Percentiles rank a stretch among this genome's conserved stretches.
Conservation (phyloP, 1,284 basidiomycete genomes). For the Rhodotorula sp. region DNA sequence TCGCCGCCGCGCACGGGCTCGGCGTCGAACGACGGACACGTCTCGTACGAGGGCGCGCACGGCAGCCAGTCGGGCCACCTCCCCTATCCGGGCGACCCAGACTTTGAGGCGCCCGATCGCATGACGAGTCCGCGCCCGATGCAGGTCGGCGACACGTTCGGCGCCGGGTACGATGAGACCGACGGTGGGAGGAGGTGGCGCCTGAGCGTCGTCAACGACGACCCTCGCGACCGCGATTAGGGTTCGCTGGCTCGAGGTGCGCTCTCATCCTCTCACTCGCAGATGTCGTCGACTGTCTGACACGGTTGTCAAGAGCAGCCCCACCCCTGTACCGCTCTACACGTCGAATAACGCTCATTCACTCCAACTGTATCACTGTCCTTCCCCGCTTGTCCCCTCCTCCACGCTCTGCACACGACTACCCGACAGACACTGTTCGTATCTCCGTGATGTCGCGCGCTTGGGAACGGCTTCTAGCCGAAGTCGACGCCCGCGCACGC, state of each 20-base stretch:
- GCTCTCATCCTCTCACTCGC: background rate
- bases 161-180: constrained; percentile 37
- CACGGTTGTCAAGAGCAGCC: background rate
- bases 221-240: constrained; percentile 20
- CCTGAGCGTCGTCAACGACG: constrained; percentile 39
- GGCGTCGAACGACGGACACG: constrained; percentile 16
- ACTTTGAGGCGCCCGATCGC: constrained; percentile 10
- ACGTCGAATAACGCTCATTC: background rate
- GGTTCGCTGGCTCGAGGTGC: background rate
- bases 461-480: too few species aligned
- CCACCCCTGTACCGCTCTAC: constrained; percentile 2
- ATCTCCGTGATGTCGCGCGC: too few species aligned
- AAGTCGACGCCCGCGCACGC: too few species aligned
- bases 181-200: constrained; percentile 35
- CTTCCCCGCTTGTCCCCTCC: background rate
- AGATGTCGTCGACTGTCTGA: background rate
- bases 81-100: constrained; percentile 35
- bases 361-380: background rate
- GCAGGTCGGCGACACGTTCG: constrained; percentile 42
- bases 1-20: constrained; percentile 35
- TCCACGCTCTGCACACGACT: background rate
- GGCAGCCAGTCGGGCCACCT: constrained; percentile 16
- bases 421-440: background rate
- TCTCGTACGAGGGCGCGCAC: constrained; percentile 6
- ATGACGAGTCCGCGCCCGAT: constrained; percentile 34